Base-by-base conservation (phyloP, 257 asterid genomes). In the Jasminum sambac region DNA sequence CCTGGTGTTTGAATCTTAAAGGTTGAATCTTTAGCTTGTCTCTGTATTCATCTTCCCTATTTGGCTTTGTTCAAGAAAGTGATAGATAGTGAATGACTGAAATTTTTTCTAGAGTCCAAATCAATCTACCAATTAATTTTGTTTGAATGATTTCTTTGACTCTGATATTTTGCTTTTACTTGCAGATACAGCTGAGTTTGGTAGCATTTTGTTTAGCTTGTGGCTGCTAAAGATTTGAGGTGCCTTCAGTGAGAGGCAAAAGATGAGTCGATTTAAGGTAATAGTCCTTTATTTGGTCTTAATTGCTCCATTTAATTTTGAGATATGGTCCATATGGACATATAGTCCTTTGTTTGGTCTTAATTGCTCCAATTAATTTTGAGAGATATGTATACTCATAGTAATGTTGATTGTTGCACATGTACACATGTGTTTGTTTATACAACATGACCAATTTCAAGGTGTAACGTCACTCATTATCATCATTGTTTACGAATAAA, bases 181-280 rank as follows among this genome's bases (percentile, higher is more conserved):
- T 82, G 74, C 82, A 83, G 90, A 74, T 80, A 83, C 80, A 78
- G 87, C 75, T 59, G 80, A 73, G 81, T 30, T 30, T 30, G 63
- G 44, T 55, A 73, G 77, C 72, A 78, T 74, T 75, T 17, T 10
- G 43, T 6, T 39, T 39, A 74, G 74, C 44, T 68, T 66, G 84
- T 77, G 73, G 86, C 79, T 81, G 87, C 46, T 76, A 76, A 78
- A 46, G 67, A 41, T n/a, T 76, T 83, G 68, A 76, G 79, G 85
- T 83, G 90, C 85, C 87, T 85, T 89, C 85, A 83, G 83, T 84
- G 88, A 66, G 71, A 78, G 85, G 83, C 81, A 79, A 86, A 72
- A 81, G 82, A 81, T 77, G 74, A 78, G 76, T 73, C 72, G 74
- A 81, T 26, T 81, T 81, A 79, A 84, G 93, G 84, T 85, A 78